phyloP scores from a whole-genome alignment of 257 asterid species.

The Fraxinus quadrangulata region DNA sequence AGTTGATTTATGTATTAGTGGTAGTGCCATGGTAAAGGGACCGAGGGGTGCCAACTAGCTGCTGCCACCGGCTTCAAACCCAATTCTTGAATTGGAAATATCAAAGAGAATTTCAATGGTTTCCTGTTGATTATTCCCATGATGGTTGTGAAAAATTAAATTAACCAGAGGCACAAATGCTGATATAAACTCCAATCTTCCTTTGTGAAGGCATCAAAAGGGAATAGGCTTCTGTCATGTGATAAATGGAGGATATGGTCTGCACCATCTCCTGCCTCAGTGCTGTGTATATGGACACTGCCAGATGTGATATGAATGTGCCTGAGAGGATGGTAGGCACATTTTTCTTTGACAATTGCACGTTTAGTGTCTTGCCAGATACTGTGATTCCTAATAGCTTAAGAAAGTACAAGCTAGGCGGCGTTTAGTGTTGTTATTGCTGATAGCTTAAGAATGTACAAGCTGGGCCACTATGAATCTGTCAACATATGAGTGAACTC shows the following conservation, averaged over 20 bases:
- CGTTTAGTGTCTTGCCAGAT: conserved; percentile 32
- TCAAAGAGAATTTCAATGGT: conserved; percentile 38
- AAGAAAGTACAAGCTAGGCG: conserved; percentile 38
- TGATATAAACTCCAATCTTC: conserved; percentile 31
- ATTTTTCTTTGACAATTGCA: conserved; percentile 32
- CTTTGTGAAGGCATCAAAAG: conserved; percentile 46
- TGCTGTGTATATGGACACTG: conserved; percentile 43
- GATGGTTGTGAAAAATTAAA: conserved; percentile 40
- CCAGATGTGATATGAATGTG: conserved; percentile 42
- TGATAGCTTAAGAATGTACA: conserved; percentile 42
- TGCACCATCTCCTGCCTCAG: conserved; percentile 34
- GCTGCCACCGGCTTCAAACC: conserved; percentile 53
- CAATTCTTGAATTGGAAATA: conserved; percentile 41
- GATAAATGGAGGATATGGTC: conserved; percentile 39
- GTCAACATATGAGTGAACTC: conserved; percentile 55
- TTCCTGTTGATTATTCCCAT: conserved; percentile 61
- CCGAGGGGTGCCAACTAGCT: conserved; percentile 14
- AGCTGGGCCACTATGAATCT: conserved; percentile 34
- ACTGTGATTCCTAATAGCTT: conserved; percentile 35
- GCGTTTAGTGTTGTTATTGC: conserved; percentile 26
- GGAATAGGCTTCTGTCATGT: conserved; percentile 28
- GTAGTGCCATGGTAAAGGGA: too few species aligned
- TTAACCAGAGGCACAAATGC: conserved; percentile 35
- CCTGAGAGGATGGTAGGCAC: conserved; percentile 59
- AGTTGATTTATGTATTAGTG: too few species aligned